Base-by-base conservation (phyloP, 2,329 filamentous ascomycete genomes). In the Botrytis deweyae region DNA sequence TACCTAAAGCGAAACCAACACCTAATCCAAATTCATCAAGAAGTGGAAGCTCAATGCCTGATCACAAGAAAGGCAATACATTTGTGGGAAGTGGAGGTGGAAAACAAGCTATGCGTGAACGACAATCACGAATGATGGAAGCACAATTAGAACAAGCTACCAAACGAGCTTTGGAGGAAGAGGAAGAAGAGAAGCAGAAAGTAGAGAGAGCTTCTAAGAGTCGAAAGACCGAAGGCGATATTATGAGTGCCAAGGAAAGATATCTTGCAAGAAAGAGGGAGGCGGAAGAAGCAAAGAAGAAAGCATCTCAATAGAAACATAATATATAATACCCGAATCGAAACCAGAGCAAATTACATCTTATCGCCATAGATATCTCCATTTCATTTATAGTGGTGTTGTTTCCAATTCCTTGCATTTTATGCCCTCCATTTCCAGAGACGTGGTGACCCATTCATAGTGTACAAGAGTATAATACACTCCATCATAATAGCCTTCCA, bases 41-140 rank as follows among this genome's bases (percentile, higher is more conserved):
- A 65, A 75, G 75, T n/a, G 74, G 70, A 22, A 52, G 73, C 38
- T 75, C 78, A n/a, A 72, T 75, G 64, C 73, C 77, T 14, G 76
- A 78, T 72, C 76, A 77, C n/a, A 78, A 75, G 40, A 76, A 75
- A 71, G 81, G 78, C 12, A 74, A 76, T 10, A 83, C 83, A 33
- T 82, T 84, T 71, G 83, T 85, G 49, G 85, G 84, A 10, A 81
- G 83, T 22, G 86, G 79, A 16, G 81, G 87, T 6, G 86, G 87
- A 72, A 90, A 90, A 79, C 87, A 91, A 78, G 92, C 90, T 2
- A 90, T 91, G 85, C 86, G 93, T 46, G 92, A 94, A 81, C 85
- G 93, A 59, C 93, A 96, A 83, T 91, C 91, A 10, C 88, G 89
- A 74, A 93, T 95, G 92, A 85, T 96, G 76, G 93, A 92, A 78